Percentiles rank a stretch among this genome's conserved stretches.
phyloP scores from a whole-genome alignment of 2,329 filamentous ascomycete species.

The Exophiala spinifera region DNA sequence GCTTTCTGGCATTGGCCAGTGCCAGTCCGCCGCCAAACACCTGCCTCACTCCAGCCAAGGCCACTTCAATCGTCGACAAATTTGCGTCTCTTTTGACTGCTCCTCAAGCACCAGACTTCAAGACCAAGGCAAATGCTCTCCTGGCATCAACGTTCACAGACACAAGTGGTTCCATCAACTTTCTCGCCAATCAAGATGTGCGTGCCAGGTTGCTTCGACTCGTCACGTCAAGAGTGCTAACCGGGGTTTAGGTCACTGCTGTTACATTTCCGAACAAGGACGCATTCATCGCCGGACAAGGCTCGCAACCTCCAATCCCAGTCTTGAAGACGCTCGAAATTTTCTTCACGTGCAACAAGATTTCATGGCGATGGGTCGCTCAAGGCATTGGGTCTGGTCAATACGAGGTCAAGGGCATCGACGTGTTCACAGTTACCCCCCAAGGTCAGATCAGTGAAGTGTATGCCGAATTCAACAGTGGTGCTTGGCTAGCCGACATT shows the following conservation, averaged over 20 bases:
- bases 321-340: slow-evolving; percentile 19
- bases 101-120: slow-evolving; percentile 19
- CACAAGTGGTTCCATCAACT: slow-evolving; percentile 25
- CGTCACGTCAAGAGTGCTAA: neutral
- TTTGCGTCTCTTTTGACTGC: slow-evolving; percentile 20
- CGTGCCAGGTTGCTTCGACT: neutral
- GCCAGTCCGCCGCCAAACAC: slow-evolving; percentile 12
- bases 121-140: slow-evolving; percentile 18
- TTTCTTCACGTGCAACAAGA: slow-evolving; percentile 27
- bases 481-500: slow-evolving; percentile 15
- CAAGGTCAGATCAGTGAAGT: slow-evolving; percentile 16
- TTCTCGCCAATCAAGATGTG: slow-evolving; percentile 15
- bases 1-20: slow-evolving; percentile 5
- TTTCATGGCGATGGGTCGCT: slow-evolving; percentile 26
- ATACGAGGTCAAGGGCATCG: slow-evolving; percentile 18
- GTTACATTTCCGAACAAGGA: slow-evolving; percentile 16
- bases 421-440: slow-evolving; percentile 14
- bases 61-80: slow-evolving; percentile 13
- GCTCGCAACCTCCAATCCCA: slow-evolving; percentile 20
- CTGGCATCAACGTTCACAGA: slow-evolving; percentile 22
- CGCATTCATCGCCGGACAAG: slow-evolving; percentile 25
- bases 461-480: slow-evolving; percentile 19
- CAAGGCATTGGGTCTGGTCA: slow-evolving; percentile 15
- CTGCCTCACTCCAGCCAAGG: slow-evolving; percentile 13
- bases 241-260: slow-evolving; percentile 1